A percentile compares a stretch with the other conserved stretches of the same genome.
phyloP scores from a whole-genome alignment of 306 rosid genomes.

The Casuarina glauca region DNA sequence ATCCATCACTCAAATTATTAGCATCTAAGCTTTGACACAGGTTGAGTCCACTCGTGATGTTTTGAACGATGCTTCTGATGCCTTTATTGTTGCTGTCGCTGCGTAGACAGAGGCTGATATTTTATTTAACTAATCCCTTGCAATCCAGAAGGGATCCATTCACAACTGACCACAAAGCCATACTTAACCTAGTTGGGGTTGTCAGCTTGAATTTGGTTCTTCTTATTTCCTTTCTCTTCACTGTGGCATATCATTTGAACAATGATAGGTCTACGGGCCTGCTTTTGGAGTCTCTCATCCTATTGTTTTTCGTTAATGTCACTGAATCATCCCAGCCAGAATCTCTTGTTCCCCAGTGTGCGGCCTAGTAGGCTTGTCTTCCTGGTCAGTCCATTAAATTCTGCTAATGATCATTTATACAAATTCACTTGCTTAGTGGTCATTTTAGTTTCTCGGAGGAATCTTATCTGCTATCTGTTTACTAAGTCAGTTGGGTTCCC shows the following conservation, averaged over 20 bases:
- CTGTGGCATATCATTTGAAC: background rate
- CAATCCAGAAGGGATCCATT: background rate
- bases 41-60: background rate
- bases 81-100: background rate
- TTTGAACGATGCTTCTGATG: background rate
- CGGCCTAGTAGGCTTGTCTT: background rate
- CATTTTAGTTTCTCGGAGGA: background rate
- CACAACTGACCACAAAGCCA: background rate
- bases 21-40: too few species aligned
- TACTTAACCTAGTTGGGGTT: background rate
- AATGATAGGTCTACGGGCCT: background rate
- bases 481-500: background rate
- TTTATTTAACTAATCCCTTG: background rate
- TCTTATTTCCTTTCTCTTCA: background rate
- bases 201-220: background rate
- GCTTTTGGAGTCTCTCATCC: background rate
- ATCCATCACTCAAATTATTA: constrained; percentile 5
- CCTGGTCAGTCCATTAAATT: background rate
- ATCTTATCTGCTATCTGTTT: background rate
- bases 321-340: background rate
- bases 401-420: background rate
- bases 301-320: background rate
- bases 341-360: background rate
- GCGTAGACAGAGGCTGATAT: background rate
- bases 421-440: background rate